Conservation (phyloP, 2,329 filamentous ascomycete species). For the Botryotinia globosa region DNA sequence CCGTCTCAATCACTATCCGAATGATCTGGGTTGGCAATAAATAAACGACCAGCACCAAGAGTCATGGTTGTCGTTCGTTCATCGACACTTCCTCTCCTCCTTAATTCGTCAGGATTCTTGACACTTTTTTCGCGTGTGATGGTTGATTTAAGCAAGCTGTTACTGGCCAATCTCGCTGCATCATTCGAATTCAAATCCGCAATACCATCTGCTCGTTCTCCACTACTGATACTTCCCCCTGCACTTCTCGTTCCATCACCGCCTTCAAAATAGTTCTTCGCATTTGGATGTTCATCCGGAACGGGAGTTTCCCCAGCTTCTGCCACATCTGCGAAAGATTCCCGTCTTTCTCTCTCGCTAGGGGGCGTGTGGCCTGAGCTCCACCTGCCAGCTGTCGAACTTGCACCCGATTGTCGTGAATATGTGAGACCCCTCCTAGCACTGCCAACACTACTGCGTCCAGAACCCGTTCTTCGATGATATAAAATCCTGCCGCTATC, state of each 20-base stretch:
- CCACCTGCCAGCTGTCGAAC: conserved; percentile 40
- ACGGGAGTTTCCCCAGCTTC: conserved; percentile 35
- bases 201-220: conserved; percentile 58
- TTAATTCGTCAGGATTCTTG: conserved; percentile 68
- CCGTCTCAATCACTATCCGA: conserved; percentile 35
- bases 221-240: conserved; percentile 37
- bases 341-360: conserved; percentile 33
- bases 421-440: conserved; percentile 42
- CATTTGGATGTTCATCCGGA: conserved; percentile 21
- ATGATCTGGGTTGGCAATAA: conserved; percentile 78
- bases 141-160: conserved; percentile 56
- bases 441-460: conserved; percentile 58
- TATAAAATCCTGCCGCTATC: conserved; percentile 44
- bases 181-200: conserved; percentile 48
- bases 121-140: conserved; percentile 63
- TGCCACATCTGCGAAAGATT: conserved; percentile 31
- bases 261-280: conserved; percentile 33
- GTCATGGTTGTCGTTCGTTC: conserved; percentile 74
- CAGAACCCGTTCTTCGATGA: conserved; percentile 71
- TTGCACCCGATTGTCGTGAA: conserved; percentile 41
- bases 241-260: conserved; percentile 34
- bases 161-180: conserved; percentile 53
- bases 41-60: conserved; percentile 61
- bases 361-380: conserved; percentile 47
- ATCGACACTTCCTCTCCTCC: conserved; percentile 76